Conservation (phyloP, 164 flowering plant species). For the Kingdonia uniflora region DNA sequence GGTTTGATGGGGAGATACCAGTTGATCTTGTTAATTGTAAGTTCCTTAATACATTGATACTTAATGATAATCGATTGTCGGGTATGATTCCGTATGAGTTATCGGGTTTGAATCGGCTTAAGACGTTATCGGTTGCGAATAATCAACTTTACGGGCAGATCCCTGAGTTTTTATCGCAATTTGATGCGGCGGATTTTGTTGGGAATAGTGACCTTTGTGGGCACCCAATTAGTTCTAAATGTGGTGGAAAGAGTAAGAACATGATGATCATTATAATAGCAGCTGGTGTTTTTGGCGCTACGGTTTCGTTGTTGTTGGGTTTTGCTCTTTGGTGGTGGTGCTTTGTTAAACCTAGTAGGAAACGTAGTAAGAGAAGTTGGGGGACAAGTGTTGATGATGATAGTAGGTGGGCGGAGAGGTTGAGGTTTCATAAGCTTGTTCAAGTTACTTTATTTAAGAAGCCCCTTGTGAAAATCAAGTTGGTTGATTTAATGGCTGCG, state of each 20-base stretch:
- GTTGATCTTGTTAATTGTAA: conserved; percentile 19
- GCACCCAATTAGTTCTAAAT: conserved; percentile 21
- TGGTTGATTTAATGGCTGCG: conserved; percentile 48
- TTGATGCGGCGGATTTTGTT: conserved; percentile 9
- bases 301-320: conserved; percentile 34
- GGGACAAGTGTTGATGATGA: conserved; percentile 20
- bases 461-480: conserved; percentile 52
- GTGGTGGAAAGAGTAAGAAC: conserved; percentile 24
- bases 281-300: conserved; percentile 55
- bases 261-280: conserved; percentile 33
- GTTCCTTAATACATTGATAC: conserved; percentile 16
- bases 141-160: conserved; percentile 22
- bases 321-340: conserved; percentile 53
- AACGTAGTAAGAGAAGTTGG: conserved; percentile 6
- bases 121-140: conserved; percentile 16
- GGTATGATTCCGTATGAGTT: conserved; percentile 24
- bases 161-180: conserved; percentile 13
- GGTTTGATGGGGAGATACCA: conserved; percentile 17
- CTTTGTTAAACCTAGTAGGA: conserved; percentile 16
- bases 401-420: conserved; percentile 29
- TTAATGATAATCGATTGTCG: conserved; percentile 16
- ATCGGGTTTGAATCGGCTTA: conserved; percentile 16
- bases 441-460: conserved; percentile 62
- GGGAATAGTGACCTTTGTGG: conserved; percentile 41
- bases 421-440: conserved; percentile 34